Evolutionary conservation across 768 basidiomycete genomes (phyloP).

Genomic region (Lentinula lateritia): DNA sequence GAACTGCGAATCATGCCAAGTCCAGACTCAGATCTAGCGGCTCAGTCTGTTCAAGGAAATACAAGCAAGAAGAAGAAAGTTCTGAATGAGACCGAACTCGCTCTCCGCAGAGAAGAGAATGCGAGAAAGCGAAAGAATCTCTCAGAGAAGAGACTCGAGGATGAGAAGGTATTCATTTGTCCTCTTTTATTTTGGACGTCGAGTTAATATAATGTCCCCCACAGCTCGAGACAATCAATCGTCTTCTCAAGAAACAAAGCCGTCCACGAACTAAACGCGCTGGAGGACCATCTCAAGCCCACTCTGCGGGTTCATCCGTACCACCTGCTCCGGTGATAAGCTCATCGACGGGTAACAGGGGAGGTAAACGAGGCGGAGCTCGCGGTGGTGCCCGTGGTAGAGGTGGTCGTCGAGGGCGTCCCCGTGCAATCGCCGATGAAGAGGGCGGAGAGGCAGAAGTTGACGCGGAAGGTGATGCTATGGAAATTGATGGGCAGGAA

Average conservation of each 20-base stretch:
- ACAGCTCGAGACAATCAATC: conserved; percentile 84
- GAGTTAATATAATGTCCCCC: background rate
- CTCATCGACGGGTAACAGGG: background rate
- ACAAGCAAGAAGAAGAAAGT: conserved; percentile 50
- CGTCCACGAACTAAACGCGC: conserved; percentile 56
- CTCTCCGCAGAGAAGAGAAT: conserved; percentile 72
- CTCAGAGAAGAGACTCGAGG: conserved; percentile 78
- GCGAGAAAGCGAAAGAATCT: conserved; percentile 78
- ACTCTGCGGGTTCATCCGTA: conserved; percentile 1
- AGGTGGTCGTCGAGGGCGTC: background rate
- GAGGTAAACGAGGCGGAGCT: background rate
- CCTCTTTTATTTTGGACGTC: background rate
- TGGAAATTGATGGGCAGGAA: conserved; percentile 2
- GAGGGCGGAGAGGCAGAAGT: conserved; percentile 2
- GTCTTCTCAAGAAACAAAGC: conserved; percentile 81
- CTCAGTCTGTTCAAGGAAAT: conserved; percentile 1
- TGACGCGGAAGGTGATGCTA: background rate
- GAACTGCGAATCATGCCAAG: background rate
- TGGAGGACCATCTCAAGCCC: background rate
- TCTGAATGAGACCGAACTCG: conserved; percentile 67
- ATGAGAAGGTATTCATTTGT: conserved; percentile 62
- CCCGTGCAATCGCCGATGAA: background rate
- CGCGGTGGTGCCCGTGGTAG: background rate
- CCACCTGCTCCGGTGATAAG: background rate
- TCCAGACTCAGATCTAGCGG: conserved; percentile 6